Conservation (phyloP, 140 eudicot species). For the Cichorium intybus region DNA sequence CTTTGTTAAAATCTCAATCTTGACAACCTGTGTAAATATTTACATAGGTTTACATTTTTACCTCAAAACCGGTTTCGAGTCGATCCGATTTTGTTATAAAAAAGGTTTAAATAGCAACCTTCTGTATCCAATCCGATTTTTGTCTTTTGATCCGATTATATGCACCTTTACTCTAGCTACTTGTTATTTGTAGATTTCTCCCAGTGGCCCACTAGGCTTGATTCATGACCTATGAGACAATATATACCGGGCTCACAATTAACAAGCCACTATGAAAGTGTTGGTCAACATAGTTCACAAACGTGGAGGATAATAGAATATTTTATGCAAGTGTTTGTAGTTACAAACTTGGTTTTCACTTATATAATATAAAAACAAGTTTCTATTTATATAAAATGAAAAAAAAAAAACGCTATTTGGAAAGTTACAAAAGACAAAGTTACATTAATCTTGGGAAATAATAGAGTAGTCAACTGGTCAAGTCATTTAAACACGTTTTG, state of each 20-base stretch:
- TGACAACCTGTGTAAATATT: too few relatives aligned
- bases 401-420: background rate
- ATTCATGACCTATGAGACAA: background rate
- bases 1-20: too few relatives aligned
- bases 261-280: background rate
- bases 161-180: too few relatives aligned
- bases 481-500: slow-evolving; percentile 5
- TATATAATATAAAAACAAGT: background rate
- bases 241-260: background rate
- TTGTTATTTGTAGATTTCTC: background rate
- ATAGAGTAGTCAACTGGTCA: slow-evolving; percentile 13
- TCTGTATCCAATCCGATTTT: too few relatives aligned
- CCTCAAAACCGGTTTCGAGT: too few relatives aligned
- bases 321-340: too few relatives aligned
- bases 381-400: background rate
- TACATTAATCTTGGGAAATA: background rate
- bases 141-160: too few relatives aligned
- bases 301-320: background rate
- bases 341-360: background rate
- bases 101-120: too few relatives aligned
- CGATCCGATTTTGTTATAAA: too few relatives aligned
- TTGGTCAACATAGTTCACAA: background rate
- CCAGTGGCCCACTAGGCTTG: background rate
- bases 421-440: slow-evolving; percentile 4
- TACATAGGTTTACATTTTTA: too few relatives aligned